Evolutionary conservation across 148 eudicot species (phyloP), one percentile per base, ranked within the genome.

Genomic region (Hydrangea macrophylla): DNA sequence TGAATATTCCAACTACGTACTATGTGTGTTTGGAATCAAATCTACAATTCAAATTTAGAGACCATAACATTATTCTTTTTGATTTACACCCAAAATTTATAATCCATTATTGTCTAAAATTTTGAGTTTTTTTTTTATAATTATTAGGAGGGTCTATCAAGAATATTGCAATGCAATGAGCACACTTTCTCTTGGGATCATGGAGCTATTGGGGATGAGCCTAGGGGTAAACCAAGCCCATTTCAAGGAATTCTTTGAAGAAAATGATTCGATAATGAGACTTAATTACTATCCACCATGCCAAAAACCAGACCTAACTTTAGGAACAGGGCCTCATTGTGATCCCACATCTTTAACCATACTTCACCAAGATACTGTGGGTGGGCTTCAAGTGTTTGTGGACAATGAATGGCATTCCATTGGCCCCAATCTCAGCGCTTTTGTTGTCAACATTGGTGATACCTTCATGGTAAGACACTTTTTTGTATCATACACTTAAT

Each of bases 221-320:
- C 79, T 88, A 0, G 94, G 94, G 7, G 79, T 83, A 48, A 72
- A 66, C 27, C 65, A 67, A 42, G 56, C 37, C 2, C 55, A 68
- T 26, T 88, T 68, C 51, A 79, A 54, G 23, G 85, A 83, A 3
- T 85, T 81, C 30, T 85, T 83, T 18, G 61, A 80, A 58, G 86
- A 64, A 2, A 75, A 81, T 12, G 86, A 85, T 33, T 85, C 94
- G 0, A 81, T 85, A 28, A 83, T 88, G 90, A 70, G 90, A 42
- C 67, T 85, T 2, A 88, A 88, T 44, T 88, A 85, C 68, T 88
- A 85, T 30, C 94, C 90, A n/a, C 84, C 88, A 3, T 88, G 94
- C 67, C 82, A 78, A 51, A 78, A 85, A 35, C 94, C 94, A 0
- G 90, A 83, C 48, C 83, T 77, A 9, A 80, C 93, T 3, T 78